Percentiles rank a stretch among this genome's conserved stretches.
Conservation (phyloP, 495 filamentous ascomycete genomes). For the Opeltia flavorubescens region DNA sequence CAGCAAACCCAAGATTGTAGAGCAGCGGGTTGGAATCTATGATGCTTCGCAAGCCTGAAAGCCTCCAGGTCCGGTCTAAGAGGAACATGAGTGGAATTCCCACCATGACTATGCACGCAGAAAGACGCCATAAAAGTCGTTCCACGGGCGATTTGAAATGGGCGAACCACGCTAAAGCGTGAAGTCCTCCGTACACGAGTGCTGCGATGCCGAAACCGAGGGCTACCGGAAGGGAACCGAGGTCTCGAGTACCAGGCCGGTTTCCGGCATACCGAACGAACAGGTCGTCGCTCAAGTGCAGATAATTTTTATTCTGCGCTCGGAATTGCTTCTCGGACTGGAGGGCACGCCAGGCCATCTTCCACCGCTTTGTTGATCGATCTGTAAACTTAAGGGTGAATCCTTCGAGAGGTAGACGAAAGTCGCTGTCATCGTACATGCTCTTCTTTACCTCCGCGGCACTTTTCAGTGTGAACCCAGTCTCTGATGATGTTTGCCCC, state of each 20-base stretch:
- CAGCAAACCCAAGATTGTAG: neutral
- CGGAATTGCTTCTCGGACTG: too few relatives aligned
- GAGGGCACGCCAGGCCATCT: neutral
- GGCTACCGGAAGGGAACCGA: neutral
- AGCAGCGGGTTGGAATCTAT: neutral
- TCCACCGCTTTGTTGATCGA: neutral
- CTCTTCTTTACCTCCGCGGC: too few relatives aligned
- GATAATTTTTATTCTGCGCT: too few relatives aligned
- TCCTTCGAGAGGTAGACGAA: neutral
- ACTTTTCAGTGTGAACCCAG: neutral
- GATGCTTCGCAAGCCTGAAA: neutral
- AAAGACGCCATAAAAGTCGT: constrained; percentile 19
- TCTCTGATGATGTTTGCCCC: too few relatives aligned
- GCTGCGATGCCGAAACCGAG: constrained; percentile 11
- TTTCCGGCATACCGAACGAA: neutral
- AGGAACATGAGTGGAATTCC: neutral
- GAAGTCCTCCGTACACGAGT: constrained; percentile 15
- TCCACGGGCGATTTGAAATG: constrained; percentile 17
- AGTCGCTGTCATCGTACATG: neutral
- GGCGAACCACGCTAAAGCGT: constrained; percentile 21
- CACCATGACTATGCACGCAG: constrained; percentile 6
- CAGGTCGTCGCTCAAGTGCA: neutral
- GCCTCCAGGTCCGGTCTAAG: neutral
- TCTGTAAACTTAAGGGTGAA: neutral
- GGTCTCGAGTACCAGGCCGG: neutral